phyloP scores from a whole-genome alignment of 345 rosid genomes.

The Salix viminalis region DNA sequence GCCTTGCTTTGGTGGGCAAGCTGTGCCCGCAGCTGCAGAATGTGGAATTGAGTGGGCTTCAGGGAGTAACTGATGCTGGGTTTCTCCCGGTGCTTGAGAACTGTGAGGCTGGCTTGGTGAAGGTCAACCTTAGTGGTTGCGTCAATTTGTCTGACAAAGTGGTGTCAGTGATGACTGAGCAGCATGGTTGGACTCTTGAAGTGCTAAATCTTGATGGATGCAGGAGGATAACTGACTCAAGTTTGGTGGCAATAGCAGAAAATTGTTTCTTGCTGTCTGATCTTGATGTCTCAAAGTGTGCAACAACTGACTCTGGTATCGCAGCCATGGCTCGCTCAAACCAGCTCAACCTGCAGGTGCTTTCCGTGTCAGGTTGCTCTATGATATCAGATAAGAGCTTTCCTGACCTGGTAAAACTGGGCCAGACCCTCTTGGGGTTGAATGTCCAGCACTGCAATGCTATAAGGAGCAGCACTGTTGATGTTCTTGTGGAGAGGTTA shows the following conservation, averaged over 20 bases:
- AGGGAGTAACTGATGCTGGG: conserved; percentile 68
- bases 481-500: conserved; percentile 43
- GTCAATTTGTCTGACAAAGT: conserved; percentile 53
- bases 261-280: conserved; percentile 51
- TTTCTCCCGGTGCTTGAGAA: conserved; percentile 46
- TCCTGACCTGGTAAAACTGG: conserved; percentile 41
- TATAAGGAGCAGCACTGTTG: conserved; percentile 42
- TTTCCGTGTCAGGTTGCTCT: conserved; percentile 57
- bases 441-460: conserved; percentile 64
- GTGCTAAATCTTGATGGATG: conserved; percentile 61
- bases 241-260: conserved; percentile 51
- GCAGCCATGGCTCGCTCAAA: conserved; percentile 40
- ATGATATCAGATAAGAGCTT: conserved; percentile 48
- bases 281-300: conserved; percentile 58
- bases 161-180: conserved; percentile 37
- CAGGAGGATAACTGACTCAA: conserved; percentile 60
- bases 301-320: conserved; percentile 50
- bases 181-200: conserved; percentile 60
- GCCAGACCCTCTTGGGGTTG: conserved; percentile 50
- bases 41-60: conserved; percentile 63
- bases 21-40: conserved; percentile 69
- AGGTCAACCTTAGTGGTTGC: conserved; percentile 58
- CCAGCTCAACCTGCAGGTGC: conserved; percentile 49
- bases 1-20: conserved; percentile 62
- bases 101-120: conserved; percentile 52